A percentile compares a stretch with the other conserved stretches of the same genome.
These are phyloP conservation scores for Protomyces arabidopsidicola DNA, from an alignment of 1,139 yeast genomes.

Conservation along the genomic window DNA sequence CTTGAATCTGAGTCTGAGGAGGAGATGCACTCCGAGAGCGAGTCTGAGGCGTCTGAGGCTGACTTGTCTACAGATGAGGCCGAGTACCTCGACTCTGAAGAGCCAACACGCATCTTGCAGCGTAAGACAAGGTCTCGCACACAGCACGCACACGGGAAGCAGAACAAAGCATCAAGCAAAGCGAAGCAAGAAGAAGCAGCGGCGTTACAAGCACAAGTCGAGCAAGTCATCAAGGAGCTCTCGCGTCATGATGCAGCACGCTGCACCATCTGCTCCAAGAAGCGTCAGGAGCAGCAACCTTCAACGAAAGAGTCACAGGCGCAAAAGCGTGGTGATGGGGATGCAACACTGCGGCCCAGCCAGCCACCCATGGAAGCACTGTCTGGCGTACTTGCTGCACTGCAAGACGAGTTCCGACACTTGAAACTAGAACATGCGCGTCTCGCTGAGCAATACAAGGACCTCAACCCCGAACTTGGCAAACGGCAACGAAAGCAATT, in stretches of 20 bases:
- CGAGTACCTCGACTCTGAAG: not conserved
- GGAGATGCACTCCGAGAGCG: not conserved
- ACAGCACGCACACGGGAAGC: constrained; percentile 7
- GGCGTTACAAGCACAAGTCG: constrained; percentile 26
- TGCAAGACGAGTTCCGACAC: constrained; percentile 36
- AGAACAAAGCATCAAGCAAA: not conserved
- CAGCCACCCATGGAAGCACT: constrained; percentile 38
- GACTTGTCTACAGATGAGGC: not conserved
- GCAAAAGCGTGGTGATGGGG: constrained; percentile 33
- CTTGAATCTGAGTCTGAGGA: not conserved
- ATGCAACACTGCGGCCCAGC: constrained; percentile 38
- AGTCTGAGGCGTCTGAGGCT: not conserved
- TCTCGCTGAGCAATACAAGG: constrained; percentile 36
- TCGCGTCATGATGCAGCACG: constrained; percentile 30
- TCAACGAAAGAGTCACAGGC: not conserved
- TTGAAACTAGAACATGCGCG: constrained; percentile 34
- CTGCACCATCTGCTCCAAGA: constrained; percentile 33
- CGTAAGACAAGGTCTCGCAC: not conserved
- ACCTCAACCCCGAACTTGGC: constrained; percentile 36
- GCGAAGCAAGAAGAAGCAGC: not conserved
- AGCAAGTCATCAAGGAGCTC: constrained; percentile 28
- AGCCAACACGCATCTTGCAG: not conserved
- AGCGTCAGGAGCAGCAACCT: constrained; percentile 3
- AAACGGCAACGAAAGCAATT: constrained; percentile 35
- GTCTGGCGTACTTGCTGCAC: constrained; percentile 34